Evolutionary conservation across 2,329 filamentous ascomycete genomes (phyloP).

Genomic region (Colletotrichum viniferum): DNA sequence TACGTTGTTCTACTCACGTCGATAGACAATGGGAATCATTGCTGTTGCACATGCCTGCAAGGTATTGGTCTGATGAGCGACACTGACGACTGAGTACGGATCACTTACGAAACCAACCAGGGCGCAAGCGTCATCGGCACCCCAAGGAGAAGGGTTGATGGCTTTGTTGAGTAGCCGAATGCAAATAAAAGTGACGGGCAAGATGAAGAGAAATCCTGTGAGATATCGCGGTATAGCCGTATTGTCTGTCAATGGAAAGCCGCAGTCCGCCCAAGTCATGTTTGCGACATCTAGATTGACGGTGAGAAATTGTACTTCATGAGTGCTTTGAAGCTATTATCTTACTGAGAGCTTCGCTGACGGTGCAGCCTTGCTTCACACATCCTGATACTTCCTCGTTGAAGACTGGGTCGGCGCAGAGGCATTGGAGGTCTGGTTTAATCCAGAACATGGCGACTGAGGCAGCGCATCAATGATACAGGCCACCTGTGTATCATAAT

Average conservation of each 20-base stretch:
- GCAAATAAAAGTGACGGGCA: neutral
- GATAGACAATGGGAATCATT: neutral
- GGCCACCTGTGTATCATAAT: neutral
- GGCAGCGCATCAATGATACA: neutral
- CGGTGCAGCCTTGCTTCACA: neutral
- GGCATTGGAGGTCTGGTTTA: neutral
- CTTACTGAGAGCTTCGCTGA: neutral
- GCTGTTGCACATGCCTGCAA: neutral
- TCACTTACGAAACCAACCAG: neutral
- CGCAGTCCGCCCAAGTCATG: neutral
- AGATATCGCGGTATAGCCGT: neutral
- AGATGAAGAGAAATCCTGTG: neutral
- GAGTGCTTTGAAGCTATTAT: neutral
- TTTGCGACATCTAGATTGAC: neutral
- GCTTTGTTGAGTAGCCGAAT: neutral
- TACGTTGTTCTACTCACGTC: neutral
- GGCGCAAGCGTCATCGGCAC: neutral
- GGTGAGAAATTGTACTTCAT: neutral
- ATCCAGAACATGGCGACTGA: neutral
- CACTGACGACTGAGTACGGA: neutral
- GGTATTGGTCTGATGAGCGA: neutral
- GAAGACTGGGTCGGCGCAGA: neutral
- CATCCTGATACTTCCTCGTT: neutral
- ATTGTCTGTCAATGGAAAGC: neutral
- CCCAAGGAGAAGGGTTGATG: neutral